Evolutionary conservation across 495 filamentous ascomycete species (phyloP).

Genomic region (Xylaria telfairii): DNA sequence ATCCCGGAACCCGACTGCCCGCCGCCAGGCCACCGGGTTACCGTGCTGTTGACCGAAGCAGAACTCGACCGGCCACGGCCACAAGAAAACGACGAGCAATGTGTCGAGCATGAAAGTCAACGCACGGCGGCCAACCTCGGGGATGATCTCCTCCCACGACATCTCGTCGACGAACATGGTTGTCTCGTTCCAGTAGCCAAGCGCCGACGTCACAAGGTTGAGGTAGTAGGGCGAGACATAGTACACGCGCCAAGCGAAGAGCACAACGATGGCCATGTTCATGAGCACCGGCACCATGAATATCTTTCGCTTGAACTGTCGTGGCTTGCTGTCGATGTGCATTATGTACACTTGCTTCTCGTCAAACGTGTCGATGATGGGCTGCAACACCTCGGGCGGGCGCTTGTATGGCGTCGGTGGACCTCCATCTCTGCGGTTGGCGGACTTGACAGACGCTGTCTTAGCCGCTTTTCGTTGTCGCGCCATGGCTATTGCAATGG

Average conservation of each 20-base stretch:
- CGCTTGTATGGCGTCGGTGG: conserved; percentile 68
- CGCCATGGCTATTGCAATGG: conserved; percentile 25
- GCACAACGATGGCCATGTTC: conserved; percentile 64
- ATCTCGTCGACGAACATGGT: conserved; percentile 61
- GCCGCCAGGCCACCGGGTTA: conserved; percentile 71
- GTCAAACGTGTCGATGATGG: conserved; percentile 67
- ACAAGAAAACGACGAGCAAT: conserved; percentile 68
- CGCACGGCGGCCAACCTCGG: conserved; percentile 59
- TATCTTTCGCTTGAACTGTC: conserved; percentile 72
- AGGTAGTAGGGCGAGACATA: conserved; percentile 70
- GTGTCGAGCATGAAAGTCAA: conserved; percentile 73
- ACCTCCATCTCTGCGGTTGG: conserved; percentile 33
- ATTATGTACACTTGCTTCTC: conserved; percentile 74
- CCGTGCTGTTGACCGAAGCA: conserved; percentile 56
- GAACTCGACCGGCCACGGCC: conserved; percentile 79
- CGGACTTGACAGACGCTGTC: conserved; percentile 25
- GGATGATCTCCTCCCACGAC: conserved; percentile 55
- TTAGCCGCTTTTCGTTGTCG: conserved; percentile 33
- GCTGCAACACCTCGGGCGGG: conserved; percentile 61
- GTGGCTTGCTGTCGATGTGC: conserved; percentile 72
- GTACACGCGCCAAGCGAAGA: conserved; percentile 68
- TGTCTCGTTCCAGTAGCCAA: conserved; percentile 65
- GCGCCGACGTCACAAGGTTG: conserved; percentile 60
- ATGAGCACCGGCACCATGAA: conserved; percentile 75
- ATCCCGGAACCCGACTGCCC: conserved; percentile 69